Conservation (phyloP, 73 alveolate genomes). For the Effrenium voratum region DNA sequence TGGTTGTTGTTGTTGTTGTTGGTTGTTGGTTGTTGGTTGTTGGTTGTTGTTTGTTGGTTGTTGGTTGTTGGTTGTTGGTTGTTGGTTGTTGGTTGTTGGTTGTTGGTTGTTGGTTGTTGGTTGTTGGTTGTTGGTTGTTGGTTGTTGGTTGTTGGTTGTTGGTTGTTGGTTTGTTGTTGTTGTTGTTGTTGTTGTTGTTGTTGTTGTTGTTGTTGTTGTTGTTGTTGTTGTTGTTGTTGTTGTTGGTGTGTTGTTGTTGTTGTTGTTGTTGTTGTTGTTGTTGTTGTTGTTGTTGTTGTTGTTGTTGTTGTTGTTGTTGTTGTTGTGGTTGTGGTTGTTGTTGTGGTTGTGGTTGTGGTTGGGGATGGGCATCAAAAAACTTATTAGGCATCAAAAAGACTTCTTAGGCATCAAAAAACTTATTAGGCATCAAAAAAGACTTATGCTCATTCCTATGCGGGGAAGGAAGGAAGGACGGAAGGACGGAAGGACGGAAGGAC, state of each 20-base stretch:
- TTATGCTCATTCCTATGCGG: neutral
- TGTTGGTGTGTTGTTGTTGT: neutral
- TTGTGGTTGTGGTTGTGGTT: neutral
- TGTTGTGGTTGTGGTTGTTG: neutral
- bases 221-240: neutral
- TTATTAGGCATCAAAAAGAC: neutral
- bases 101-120: neutral
- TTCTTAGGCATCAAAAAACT: no score
- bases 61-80: neutral
- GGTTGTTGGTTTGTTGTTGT: neutral
- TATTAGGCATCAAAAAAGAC: neutral
- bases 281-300: neutral
- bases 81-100: neutral
- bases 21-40: neutral
- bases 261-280: neutral
- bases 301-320: neutral
- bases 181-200: neutral
- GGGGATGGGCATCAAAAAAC: neutral
- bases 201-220: neutral
- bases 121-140: neutral
- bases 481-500: constrained; percentile 15
- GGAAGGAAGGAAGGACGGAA: constrained; percentile 18
- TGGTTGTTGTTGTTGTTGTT: no score
- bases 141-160: neutral
- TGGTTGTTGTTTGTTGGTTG: neutral